These are phyloP conservation scores for Rhodotorula sp. DNA, from an alignment of 1,284 basidiomycete species.

Conservation along the genomic window DNA sequence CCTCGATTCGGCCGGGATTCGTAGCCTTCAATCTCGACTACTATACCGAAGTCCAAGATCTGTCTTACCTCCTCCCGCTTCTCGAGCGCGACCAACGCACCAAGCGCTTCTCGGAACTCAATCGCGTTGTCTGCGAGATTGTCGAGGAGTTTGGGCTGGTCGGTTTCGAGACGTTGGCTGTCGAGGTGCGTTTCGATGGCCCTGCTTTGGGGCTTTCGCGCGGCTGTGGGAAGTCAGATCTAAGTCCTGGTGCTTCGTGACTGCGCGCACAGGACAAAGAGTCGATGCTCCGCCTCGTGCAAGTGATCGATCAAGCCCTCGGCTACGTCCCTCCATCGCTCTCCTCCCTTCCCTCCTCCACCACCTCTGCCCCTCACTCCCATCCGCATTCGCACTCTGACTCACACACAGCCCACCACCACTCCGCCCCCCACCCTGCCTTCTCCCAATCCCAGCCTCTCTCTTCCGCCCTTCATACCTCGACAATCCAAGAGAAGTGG, in stretches of 20 bases:
- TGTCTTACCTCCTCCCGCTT: conserved; percentile 79
- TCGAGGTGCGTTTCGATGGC: conserved; percentile 63
- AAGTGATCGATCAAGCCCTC: conserved; percentile 79
- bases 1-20: accelerated
- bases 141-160: conserved; percentile 94
- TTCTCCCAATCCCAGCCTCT: conserved; percentile 64
- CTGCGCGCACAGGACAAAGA: conserved; percentile 67
- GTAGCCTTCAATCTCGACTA: conserved; percentile 95
- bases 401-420: conserved; percentile 46
- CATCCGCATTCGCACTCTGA: conserved; percentile 18
- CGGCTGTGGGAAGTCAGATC: too few species aligned
- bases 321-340: conserved; percentile 72
- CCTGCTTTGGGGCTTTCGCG: too few species aligned
- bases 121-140: conserved; percentile 83
- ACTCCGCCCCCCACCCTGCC: conserved; percentile 56
- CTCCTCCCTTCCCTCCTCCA: not conserved
- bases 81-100: conserved; percentile 62
- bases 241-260: not conserved
- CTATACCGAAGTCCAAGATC: conserved; percentile 96
- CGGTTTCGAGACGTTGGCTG: conserved; percentile 93
- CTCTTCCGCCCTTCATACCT: conserved; percentile 54
- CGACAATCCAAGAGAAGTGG: conserved; percentile 58
- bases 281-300: conserved; percentile 83
- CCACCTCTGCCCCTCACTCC: conserved; percentile 1
- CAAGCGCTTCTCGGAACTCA: conserved; percentile 71